phyloP scores from a whole-genome alignment of 805 yeast species.

The Torulaspora microellipsoides region DNA sequence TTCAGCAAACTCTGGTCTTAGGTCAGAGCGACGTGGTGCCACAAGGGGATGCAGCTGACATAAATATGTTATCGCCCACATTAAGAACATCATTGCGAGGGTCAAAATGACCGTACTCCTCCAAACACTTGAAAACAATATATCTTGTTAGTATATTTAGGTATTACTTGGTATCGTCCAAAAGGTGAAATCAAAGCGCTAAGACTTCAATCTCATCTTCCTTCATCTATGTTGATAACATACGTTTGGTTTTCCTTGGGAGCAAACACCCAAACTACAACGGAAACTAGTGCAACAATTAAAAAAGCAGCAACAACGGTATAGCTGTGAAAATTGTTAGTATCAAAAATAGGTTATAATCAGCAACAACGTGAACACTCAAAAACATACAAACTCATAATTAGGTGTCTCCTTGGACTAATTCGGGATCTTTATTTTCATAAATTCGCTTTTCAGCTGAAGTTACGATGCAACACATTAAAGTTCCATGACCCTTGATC shows the following conservation, averaged over 20 bases:
- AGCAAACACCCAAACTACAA: conserved; percentile 77
- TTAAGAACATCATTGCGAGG: conserved; percentile 70
- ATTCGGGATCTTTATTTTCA: neutral
- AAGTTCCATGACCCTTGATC: conserved; percentile 4
- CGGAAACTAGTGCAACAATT: conserved; percentile 52
- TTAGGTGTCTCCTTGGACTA: neutral
- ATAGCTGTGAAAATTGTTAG: conserved; percentile 43
- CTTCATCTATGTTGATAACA: conserved; percentile 24
- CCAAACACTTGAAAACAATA: conserved; percentile 46
- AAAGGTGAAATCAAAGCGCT: neutral
- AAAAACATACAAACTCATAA: conserved; percentile 19
- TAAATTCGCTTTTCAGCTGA: neutral
- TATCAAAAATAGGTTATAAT: neutral
- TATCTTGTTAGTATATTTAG: conserved; percentile 2
- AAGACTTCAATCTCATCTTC: no score
- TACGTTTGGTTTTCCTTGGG: conserved; percentile 76
- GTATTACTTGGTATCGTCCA: no score
- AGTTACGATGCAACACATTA: conserved; percentile 5
- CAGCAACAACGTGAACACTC: neutral
- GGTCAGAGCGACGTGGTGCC: conserved; percentile 82
- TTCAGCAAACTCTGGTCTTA: conserved; percentile 67
- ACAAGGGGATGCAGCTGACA: conserved; percentile 86
- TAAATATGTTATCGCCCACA: conserved; percentile 92
- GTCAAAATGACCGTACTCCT: conserved; percentile 66
- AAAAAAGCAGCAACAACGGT: conserved; percentile 63